Conservation (phyloP, 495 filamentous ascomycete genomes). For the Terfezia boudieri region DNA sequence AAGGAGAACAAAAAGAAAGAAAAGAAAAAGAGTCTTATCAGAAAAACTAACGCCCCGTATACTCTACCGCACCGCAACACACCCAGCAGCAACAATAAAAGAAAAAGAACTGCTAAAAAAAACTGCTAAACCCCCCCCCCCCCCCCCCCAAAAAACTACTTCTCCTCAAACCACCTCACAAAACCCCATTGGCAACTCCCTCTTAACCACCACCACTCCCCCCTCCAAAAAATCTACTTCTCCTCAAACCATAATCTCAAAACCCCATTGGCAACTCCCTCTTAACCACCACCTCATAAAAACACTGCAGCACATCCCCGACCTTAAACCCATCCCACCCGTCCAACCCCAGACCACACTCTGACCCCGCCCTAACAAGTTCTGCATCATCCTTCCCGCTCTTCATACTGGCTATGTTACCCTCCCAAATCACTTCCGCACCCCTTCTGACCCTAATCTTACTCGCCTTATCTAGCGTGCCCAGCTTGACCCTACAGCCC, state of each 20-base stretch:
- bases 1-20: too few relatives aligned
- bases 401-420: conserved; percentile 67
- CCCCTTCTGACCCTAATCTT: conserved; percentile 50
- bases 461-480: neutral
- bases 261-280: conserved; percentile 26
- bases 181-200: conserved; percentile 24
- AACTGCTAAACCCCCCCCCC: neutral
- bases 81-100: too few relatives aligned
- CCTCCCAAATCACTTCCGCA: conserved; percentile 50
- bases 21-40: too few relatives aligned
- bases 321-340: conserved; percentile 52
- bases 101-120: too few relatives aligned
- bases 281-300: conserved; percentile 57
- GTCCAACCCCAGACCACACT: conserved; percentile 79
- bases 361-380: conserved; percentile 72
- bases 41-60: too few relatives aligned
- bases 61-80: too few relatives aligned
- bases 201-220: conserved; percentile 45
- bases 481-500: conserved; percentile 49
- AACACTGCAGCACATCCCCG: conserved; percentile 70
- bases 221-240: too few relatives aligned
- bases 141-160: conserved; percentile 16
- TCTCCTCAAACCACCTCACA: too few relatives aligned
- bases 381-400: conserved; percentile 74
- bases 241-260: too few relatives aligned